These are phyloP conservation scores for Neopestalotiopsis clavispora DNA, from an alignment of 2,329 filamentous ascomycete species.

Conservation along the genomic window DNA sequence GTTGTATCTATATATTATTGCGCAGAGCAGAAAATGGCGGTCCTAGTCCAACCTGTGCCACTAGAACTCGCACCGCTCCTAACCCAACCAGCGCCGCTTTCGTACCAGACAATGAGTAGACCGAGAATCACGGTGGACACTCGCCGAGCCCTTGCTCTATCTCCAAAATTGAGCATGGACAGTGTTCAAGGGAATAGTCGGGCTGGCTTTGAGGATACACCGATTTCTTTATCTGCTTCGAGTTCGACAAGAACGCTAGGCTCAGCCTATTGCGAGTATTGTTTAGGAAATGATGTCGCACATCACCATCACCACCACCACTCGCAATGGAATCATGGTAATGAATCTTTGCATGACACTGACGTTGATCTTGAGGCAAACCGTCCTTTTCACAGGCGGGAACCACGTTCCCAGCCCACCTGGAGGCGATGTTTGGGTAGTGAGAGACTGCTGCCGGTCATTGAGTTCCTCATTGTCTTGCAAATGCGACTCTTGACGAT, in stretches of 20 bases:
- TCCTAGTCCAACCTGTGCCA: neutral
- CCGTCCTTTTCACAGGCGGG: too few relatives aligned
- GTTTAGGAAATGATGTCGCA: neutral
- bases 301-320: neutral
- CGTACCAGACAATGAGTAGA: neutral
- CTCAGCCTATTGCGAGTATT: neutral
- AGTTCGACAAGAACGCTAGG: neutral
- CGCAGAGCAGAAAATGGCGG: neutral
- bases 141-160: neutral
- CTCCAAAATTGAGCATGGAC: neutral
- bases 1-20: neutral
- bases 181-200: slow-evolving; percentile 9
- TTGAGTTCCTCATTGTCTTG: neutral
- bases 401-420: neutral
- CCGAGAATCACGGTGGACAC: neutral
- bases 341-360: neutral
- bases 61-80: neutral
- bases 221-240: neutral
- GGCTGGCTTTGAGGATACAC: slow-evolving; percentile 4
- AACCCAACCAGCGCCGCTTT: neutral
- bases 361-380: neutral
- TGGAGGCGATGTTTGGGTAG: neutral
- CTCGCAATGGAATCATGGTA: neutral
- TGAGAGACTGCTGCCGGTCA: neutral
- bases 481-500: neutral